Base-by-base conservation (phyloP, 495 filamentous ascomycete species). In the Penicillium roqueforti region DNA sequence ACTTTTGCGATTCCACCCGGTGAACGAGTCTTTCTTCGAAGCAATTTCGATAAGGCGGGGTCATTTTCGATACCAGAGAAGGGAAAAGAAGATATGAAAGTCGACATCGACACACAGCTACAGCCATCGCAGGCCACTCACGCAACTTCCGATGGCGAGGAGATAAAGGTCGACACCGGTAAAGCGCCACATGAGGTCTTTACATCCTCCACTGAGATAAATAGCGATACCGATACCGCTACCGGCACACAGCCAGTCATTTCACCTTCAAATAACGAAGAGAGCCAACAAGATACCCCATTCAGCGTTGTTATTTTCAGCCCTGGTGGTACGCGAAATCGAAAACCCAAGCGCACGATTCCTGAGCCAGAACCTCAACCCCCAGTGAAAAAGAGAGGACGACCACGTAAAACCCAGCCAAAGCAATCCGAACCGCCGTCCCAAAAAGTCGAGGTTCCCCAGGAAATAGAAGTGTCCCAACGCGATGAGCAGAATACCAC, bases 1-100 rank as follows among this genome's bases (percentile, higher is more conserved):
- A 73, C 67, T 3, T 74, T 81, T 47, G 63, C 66, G 4, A 56
- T 79, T n/a, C 78, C 79, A 14, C 59, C 72, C 29, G 75, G 74
- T 9, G 67, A 75, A 51, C 68, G 69, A 13, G 69, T 70, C 14
- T 77, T 77, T 46, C 66, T 74, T 23, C 48, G 58, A 28, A 50
- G 53, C 37, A 38, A 39, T 7, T 19, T 38, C 36, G 7, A 23
- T 40, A 20, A 41, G 26, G 19, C 9, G 3, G 53, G 50, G 45
- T 23, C 18, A 23, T 6, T 9, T 22, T 29, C 4, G 2, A 39
- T 16, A 23, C 36, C 29, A 55, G 39, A 47, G 20, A 51, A 37
- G 28, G 39, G 37, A 6, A 45, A 44, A 44, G 51, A 47, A 26
- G 34, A 26, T 10, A 2, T 32, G 7, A 29, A 20, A 36, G 3